Base-by-base conservation (phyloP, 208 protist species). In the Trypanosoma conorhini region DNA sequence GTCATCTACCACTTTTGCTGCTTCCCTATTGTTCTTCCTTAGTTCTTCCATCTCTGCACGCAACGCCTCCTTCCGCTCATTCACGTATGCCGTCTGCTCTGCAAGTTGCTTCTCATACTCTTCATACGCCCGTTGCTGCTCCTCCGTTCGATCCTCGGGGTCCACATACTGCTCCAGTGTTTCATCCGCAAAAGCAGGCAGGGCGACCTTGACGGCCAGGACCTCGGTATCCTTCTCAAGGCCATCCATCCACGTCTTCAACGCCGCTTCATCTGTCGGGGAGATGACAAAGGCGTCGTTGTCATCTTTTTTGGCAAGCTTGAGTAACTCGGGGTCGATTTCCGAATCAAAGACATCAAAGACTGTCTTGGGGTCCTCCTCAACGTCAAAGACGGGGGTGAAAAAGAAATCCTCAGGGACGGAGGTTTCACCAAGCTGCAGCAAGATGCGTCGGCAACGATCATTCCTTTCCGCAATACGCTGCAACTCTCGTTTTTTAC, bases 161-260 rank as follows among this genome's bases (percentile, higher is more conserved):
- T 86, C 80, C 8, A 94, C 81, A 74, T 87, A 96, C 26, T 77
- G 72, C 60, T 93, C 85, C 19, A 74, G 63, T n/a, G 87, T 70
- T 40, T 91, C 80, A 44, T 94, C 86, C 21, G 85, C 83, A 62
- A 94, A 96, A 24, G 87, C 79, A 13, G 89, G 93, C 22, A 85
- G 46, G 44, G 73, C 58, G 30, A 96, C 69, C 8, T 91, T 74
- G 28, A 93, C 86, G 52, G 77, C 54, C 13, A 93, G 40, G 8
- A 83, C 80, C 67, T 86, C 80, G 55, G 86, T 82, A 24, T 92
- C 93, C 74, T 92, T 91, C 61, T 96, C 91, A 26, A 97, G 88
- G 56, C 91, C 89, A 62, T 96, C 89, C 93, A 97, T 97, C 93
- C 91, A 95, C 26, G 89, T 73, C 42, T 87, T 83, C 33, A 97